phyloP scores from a whole-genome alignment of 2,329 filamentous ascomycete species.

The Colletotrichum limetticola region DNA sequence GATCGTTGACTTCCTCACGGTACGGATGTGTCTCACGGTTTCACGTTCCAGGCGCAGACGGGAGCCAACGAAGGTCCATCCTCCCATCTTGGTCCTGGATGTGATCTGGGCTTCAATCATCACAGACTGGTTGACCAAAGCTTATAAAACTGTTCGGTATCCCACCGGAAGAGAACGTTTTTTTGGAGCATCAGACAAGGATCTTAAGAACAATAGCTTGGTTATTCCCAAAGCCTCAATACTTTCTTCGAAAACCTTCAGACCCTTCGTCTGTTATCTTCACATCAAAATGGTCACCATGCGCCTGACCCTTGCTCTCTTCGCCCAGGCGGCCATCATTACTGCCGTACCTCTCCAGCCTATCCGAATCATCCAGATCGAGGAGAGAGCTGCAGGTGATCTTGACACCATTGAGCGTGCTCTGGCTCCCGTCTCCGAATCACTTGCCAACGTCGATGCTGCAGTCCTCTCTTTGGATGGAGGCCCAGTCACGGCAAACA shows the following conservation, averaged over 20 bases:
- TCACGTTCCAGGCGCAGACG: background rate
- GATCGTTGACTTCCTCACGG: background rate
- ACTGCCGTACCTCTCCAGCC: constrained; percentile 10
- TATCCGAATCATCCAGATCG: background rate
- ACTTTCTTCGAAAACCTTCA: constrained; percentile 9
- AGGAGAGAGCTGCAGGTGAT: constrained; percentile 3
- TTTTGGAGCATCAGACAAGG: constrained; percentile 27
- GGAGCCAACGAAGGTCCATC: background rate
- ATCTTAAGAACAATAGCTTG: constrained; percentile 30
- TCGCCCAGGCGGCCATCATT: constrained; percentile 22
- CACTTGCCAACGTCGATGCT: constrained; percentile 17
- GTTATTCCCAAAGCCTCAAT: constrained; percentile 10
- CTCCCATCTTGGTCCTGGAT: background rate
- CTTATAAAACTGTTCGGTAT: constrained; percentile 32
- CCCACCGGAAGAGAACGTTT: background rate
- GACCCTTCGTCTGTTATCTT: constrained; percentile 16
- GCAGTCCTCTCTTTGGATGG: constrained; percentile 27
- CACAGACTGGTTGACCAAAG: constrained; percentile 16
- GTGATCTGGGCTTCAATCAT: background rate
- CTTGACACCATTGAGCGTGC: constrained; percentile 22
- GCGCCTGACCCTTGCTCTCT: constrained; percentile 20
- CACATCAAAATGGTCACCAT: constrained; percentile 18
- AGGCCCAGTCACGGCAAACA: constrained; percentile 25
- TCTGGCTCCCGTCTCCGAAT: constrained; percentile 17
- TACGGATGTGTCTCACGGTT: constrained; percentile 20